Conservation (phyloP, 768 basidiomycete species). For the Collybia mongolica region DNA sequence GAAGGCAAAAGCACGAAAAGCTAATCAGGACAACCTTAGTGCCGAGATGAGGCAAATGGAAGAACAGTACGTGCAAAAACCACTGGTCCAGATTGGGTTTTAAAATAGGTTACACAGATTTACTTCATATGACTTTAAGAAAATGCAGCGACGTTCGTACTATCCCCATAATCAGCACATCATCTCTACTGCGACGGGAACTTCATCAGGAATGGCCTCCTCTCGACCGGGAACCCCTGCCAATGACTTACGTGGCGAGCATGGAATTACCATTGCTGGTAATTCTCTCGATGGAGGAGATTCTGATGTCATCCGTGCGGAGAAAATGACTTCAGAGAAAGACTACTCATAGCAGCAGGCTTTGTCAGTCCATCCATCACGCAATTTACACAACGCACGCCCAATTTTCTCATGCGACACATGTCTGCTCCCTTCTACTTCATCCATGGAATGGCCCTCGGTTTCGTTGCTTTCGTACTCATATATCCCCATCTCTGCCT, state of each 20-base stretch:
- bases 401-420: neutral
- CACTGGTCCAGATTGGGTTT: too few relatives aligned
- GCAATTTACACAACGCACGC: neutral
- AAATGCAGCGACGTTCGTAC: constrained; percentile 88
- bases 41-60: constrained; percentile 98
- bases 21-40: constrained; percentile 84
- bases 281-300: constrained; percentile 40
- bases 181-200: constrained; percentile 70
- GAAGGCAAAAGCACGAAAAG: constrained; percentile 91
- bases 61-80: constrained; percentile 71
- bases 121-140: constrained; percentile 88
- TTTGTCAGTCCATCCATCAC: neutral
- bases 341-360: constrained; percentile 39
- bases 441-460: constrained; percentile 4
- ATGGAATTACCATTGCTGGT: constrained; percentile 37
- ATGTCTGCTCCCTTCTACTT: neutral
- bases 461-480: constrained; percentile 1
- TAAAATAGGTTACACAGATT: constrained; percentile 50
- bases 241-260: constrained; percentile 46
- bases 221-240: constrained; percentile 76
- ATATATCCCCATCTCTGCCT: constrained; percentile 11
- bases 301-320: constrained; percentile 34
- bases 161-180: constrained; percentile 83
- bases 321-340: constrained; percentile 47
- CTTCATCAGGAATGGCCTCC: constrained; percentile 65